Percentiles rank a stretch among this genome's conserved stretches.
Conservation (phyloP, 2,329 filamentous ascomycete genomes). For the Fusarium sp. region DNA sequence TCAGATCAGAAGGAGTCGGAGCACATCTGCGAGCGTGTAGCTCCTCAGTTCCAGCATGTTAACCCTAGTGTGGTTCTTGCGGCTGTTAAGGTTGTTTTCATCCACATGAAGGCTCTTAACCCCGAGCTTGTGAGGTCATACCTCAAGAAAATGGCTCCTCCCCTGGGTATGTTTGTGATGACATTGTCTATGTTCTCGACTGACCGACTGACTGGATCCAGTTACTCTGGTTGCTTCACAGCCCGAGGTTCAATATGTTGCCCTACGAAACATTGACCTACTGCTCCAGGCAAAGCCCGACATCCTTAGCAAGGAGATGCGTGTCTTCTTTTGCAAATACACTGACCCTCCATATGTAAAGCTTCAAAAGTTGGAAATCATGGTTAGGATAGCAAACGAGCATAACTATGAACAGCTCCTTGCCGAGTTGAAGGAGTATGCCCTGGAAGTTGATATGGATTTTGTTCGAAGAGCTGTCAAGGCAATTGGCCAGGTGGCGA, state of each 20-base stretch:
- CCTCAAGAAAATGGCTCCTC: conserved; percentile 98
- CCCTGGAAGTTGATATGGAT: conserved; percentile 98
- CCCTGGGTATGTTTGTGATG: conserved; percentile 75
- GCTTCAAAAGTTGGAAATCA: conserved; percentile 97
- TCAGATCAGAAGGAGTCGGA: conserved; percentile 95
- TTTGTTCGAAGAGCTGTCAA: conserved; percentile 95
- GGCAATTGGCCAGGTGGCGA: conserved; percentile 96
- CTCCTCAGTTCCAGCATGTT: conserved; percentile 97
- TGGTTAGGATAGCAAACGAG: conserved; percentile 99
- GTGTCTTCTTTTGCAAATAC: conserved; percentile 99
- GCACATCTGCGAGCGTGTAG: conserved; percentile 96
- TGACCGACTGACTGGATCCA: conserved; percentile 52
- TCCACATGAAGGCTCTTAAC: conserved; percentile 90
- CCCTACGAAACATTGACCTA: conserved; percentile 94
- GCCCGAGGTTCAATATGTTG: conserved; percentile 98
- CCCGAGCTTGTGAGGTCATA: conserved; percentile 85
- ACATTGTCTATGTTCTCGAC: background rate
- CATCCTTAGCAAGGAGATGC: conserved; percentile 95
- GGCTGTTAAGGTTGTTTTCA: conserved; percentile 97
- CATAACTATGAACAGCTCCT: conserved; percentile 95
- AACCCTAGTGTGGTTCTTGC: conserved; percentile 97
- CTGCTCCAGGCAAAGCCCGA: conserved; percentile 95
- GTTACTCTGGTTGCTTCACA: conserved; percentile 96
- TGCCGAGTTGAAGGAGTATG: conserved; percentile 96
- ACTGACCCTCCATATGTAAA: conserved; percentile 98